phyloP scores from a whole-genome alignment of 768 basidiomycete genomes.

The Auriscalpium microsporum region DNA sequence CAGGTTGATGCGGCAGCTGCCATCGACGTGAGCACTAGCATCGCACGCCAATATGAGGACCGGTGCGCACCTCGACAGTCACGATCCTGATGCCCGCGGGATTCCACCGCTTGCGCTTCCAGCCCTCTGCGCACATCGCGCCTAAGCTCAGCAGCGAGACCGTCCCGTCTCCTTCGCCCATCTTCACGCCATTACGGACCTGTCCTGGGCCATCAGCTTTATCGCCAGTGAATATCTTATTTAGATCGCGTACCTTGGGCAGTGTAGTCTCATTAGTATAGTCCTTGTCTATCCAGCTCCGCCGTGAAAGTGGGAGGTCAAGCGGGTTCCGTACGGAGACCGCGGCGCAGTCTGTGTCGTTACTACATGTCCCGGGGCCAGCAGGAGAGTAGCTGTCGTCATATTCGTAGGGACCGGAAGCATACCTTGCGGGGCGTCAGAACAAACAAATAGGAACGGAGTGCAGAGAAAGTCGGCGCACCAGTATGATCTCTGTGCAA shows the following conservation, averaged over 20 bases:
- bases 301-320: slow-evolving; percentile 45
- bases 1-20: slow-evolving; percentile 75
- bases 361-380: slow-evolving; percentile 34
- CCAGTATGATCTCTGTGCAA: slow-evolving; percentile 75
- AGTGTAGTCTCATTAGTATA: slow-evolving; percentile 54
- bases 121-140: slow-evolving; percentile 95
- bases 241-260: slow-evolving; percentile 41
- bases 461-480: slow-evolving; percentile 19
- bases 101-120: slow-evolving; percentile 87
- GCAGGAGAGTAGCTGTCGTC: slow-evolving; percentile 48
- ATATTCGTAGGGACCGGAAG: slow-evolving; percentile 57
- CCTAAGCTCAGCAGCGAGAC: slow-evolving; percentile 79
- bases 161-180: slow-evolving; percentile 95
- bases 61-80: slow-evolving; percentile 67
- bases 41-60: not conserved
- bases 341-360: slow-evolving; percentile 33
- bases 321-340: slow-evolving; percentile 35
- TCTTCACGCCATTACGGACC: slow-evolving; percentile 79
- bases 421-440: slow-evolving; percentile 44
- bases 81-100: slow-evolving; percentile 80
- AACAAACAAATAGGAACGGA: not conserved
- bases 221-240: not conserved
- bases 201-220: slow-evolving; percentile 14
- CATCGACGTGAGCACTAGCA: not conserved
- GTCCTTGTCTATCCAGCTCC: slow-evolving; percentile 80